These are phyloP conservation scores for Penicillium occitanis DNA, from an alignment of 2,329 filamentous ascomycete genomes.

Conservation along the genomic window DNA sequence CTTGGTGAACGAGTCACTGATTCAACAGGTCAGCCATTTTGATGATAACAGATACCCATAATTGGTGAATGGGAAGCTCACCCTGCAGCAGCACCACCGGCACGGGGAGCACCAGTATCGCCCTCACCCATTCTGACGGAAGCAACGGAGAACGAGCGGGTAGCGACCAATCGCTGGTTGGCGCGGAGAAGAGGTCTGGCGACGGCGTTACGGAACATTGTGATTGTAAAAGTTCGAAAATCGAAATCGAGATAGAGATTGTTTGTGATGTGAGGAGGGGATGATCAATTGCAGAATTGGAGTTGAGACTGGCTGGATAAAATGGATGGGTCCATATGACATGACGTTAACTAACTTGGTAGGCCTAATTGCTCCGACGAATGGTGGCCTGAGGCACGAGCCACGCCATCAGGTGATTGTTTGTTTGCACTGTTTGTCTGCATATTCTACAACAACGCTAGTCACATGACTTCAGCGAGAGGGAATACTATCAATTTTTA, in stretches of 20 bases:
- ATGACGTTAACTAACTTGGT: conserved; percentile 12
- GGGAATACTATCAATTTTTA: background rate
- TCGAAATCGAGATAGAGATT: background rate
- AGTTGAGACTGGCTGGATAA: background rate
- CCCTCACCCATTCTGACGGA: conserved; percentile 65
- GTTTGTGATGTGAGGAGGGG: background rate
- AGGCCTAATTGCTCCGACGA: background rate
- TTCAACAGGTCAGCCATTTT: conserved; percentile 19
- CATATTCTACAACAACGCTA: background rate
- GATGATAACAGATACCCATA: background rate
- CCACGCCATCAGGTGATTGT: conserved; percentile 8
- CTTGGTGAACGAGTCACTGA: conserved; percentile 86
- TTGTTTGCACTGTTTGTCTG: conserved; percentile 12
- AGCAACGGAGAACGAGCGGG: conserved; percentile 63
- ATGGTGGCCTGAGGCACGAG: background rate
- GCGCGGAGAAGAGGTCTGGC: conserved; percentile 29
- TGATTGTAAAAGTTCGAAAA: background rate
- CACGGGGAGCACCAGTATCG: conserved; percentile 59
- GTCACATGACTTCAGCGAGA: background rate
- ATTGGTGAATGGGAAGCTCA: conserved; percentile 30
- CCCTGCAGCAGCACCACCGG: conserved; percentile 34
- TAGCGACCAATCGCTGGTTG: conserved; percentile 46
- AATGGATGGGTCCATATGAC: background rate
- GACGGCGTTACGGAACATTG: conserved; percentile 23
- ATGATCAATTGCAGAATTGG: conserved; percentile 2